Evolutionary conservation across 2,329 filamentous ascomycete genomes (phyloP).

Genomic region (Fusarium decemcellulare): DNA sequence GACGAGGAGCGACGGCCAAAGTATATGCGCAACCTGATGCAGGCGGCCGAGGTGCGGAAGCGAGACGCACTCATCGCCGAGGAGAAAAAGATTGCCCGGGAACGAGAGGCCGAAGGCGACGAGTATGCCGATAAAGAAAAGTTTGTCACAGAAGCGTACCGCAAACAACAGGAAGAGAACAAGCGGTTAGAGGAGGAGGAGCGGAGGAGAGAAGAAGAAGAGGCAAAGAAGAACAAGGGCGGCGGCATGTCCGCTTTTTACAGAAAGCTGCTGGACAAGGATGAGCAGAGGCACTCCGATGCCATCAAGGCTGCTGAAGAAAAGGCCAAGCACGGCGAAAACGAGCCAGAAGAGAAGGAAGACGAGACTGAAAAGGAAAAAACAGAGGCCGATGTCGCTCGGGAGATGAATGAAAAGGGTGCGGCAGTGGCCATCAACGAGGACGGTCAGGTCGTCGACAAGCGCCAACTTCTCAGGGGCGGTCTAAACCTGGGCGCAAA

Average conservation of each 20-base stretch:
- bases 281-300: conserved; percentile 78
- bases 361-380: conserved; percentile 68
- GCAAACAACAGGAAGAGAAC: conserved; percentile 84
- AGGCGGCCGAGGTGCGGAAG: conserved; percentile 82
- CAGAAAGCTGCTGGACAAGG: conserved; percentile 78
- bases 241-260: conserved; percentile 87
- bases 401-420: conserved; percentile 74
- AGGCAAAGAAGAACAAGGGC: conserved; percentile 73
- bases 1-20: conserved; percentile 76
- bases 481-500: conserved; percentile 81
- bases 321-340: conserved; percentile 57
- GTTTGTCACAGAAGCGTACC: conserved; percentile 89
- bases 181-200: conserved; percentile 80
- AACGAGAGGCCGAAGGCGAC: conserved; percentile 85
- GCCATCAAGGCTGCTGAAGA: conserved; percentile 77
- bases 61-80: conserved; percentile 83
- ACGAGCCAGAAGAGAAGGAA: conserved; percentile 50
- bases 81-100: conserved; percentile 83
- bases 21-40: conserved; percentile 83
- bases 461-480: conserved; percentile 82
- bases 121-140: conserved; percentile 87
- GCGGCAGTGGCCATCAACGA: conserved; percentile 80
- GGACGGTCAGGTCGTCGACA: conserved; percentile 87
- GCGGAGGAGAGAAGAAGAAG: conserved; percentile 72
- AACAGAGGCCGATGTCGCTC: conserved; percentile 74